phyloP scores from a whole-genome alignment of 1,139 yeast genomes.

The Diutina siamensis region DNA sequence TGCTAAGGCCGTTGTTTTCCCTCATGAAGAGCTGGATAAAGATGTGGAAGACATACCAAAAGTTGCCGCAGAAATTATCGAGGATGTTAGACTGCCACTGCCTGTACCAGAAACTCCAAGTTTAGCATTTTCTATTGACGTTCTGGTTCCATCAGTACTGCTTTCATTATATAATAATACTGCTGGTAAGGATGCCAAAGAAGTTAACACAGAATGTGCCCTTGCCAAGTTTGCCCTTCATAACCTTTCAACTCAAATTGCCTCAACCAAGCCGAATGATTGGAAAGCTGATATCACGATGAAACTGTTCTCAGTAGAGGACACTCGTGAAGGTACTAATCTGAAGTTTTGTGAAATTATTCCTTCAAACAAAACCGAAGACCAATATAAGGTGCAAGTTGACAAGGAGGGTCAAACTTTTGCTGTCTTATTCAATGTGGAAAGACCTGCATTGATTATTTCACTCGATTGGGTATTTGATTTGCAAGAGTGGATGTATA shows the following conservation, averaged over 20 bases:
- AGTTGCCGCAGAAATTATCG: background rate
- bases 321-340: slow-evolving; percentile 47
- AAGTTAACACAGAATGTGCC: background rate
- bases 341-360: slow-evolving; percentile 73
- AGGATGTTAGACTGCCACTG: background rate
- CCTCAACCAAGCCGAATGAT: slow-evolving; percentile 43
- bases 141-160: slow-evolving; percentile 52
- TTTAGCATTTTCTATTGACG: slow-evolving; percentile 29
- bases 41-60: background rate
- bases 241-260: slow-evolving; percentile 39
- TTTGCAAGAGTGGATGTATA: slow-evolving; percentile 29
- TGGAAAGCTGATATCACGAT: slow-evolving; percentile 52
- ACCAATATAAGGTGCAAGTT: slow-evolving; percentile 59
- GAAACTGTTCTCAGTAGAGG: slow-evolving; percentile 68
- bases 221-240: slow-evolving; percentile 48
- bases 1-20: background rate
- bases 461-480: slow-evolving; percentile 84
- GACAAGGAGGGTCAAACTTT: slow-evolving; percentile 36
- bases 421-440: slow-evolving; percentile 52
- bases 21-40: background rate
- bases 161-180: slow-evolving; percentile 58
- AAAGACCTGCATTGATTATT: slow-evolving; percentile 68
- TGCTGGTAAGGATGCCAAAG: slow-evolving; percentile 11
- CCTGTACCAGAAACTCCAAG: background rate
- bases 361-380: slow-evolving; percentile 53